phyloP scores from a whole-genome alignment of 345 rosid genomes.

The Psidium guajava region DNA sequence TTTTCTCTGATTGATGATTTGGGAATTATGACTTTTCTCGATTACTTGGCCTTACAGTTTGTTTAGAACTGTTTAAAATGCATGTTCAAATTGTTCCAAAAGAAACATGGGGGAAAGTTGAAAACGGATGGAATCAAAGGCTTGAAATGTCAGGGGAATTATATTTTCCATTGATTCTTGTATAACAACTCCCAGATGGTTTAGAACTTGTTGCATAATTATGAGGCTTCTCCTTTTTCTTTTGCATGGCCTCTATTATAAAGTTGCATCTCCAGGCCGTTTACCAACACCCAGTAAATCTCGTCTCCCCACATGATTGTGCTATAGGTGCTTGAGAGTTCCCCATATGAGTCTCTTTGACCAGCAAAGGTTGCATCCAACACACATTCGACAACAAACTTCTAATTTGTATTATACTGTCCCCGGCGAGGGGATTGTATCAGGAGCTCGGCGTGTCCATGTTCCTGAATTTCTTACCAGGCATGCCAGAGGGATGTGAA shows the following conservation, averaged over 20 bases:
- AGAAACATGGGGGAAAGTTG: neutral
- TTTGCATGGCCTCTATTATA: neutral
- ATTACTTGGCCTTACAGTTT: neutral
- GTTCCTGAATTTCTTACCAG: slow-evolving; percentile 51
- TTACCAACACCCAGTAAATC: neutral
- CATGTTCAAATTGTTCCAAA: neutral
- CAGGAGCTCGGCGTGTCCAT: slow-evolving; percentile 89
- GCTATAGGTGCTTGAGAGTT: neutral
- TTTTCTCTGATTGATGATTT: neutral
- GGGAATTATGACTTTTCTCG: neutral
- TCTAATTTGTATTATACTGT: neutral
- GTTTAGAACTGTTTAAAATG: neutral
- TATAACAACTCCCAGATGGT: neutral
- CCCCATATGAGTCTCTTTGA: neutral
- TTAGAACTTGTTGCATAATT: neutral
- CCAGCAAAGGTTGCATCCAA: neutral
- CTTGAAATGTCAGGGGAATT: neutral
- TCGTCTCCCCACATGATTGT: neutral
- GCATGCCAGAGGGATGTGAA: slow-evolving; percentile 58
- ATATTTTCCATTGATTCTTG: neutral
- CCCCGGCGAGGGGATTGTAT: slow-evolving; percentile 84
- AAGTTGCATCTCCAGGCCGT: neutral
- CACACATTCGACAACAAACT: neutral
- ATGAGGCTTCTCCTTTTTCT: neutral
- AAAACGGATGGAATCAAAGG: neutral